Base-by-base conservation (phyloP, 306 rosid species). In the Aeschynomene evenia region DNA sequence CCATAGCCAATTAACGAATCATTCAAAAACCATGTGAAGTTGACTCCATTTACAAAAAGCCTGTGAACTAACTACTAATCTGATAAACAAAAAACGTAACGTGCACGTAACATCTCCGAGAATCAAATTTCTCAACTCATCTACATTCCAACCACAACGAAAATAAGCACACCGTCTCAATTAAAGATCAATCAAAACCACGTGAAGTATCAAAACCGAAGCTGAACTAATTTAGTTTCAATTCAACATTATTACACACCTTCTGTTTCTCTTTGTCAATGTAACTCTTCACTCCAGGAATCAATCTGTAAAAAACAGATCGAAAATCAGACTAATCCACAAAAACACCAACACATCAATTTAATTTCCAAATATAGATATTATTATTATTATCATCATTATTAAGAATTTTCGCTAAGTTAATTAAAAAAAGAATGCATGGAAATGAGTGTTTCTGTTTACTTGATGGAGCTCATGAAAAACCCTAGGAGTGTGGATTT, bases 251-350 rank as follows among this genome's bases (percentile, higher is more conserved):
- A 36, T 59, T 18, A 33, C 57, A 34, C 54, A 83, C 87, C 87
- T 83, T 83, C 52, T 18, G 79, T 42, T 83, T 83, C 42, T 83
- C 74, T 1, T 76, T 81, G 56, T 79, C 72, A 20, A 83, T 71
- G 60, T 75, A 79, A 33, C 71, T 58, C 77, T 75, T 75, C 52
- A 83, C 87, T 1, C 71, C 79, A 66, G 87, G 87, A 18, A 83
- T 22, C 77, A 76, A 75, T 72, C 87, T 83, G 79, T 7, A 71
- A 50, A 10, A 24, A 50, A 29, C 56, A 50, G 57, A 79, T 62
- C 71, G 29, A 24, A 40, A 50, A 66, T 72, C 0, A 70, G 54
- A 69, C n/a, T 29, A 45, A 48, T 15, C 0, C 55, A 15, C 1
- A 63, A 54, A 43, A 0, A 33, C 3, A 42, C 33, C 26, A n/a